Evolutionary conservation across 2,329 filamentous ascomycete species (phyloP), one percentile per base, ranked within the genome.

Genomic region (Cladosporium austrohemisphaericum): DNA sequence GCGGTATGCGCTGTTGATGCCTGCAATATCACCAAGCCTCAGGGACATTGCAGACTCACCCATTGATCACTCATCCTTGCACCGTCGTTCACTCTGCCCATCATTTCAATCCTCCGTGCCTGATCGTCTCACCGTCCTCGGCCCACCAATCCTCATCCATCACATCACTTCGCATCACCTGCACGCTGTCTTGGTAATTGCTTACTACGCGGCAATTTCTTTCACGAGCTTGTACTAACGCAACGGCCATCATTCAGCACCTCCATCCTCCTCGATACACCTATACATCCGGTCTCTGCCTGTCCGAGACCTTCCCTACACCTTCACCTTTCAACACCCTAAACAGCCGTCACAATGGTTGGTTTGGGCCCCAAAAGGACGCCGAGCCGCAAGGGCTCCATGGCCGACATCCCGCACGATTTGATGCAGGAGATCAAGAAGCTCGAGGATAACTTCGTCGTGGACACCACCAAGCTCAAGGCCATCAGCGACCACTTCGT

Each of bases 401-500:
- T 93, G 81, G 83, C 85, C 69, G 89, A 96, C 75, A 80, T 95
- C 70, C 91, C 92, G 56, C 86, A 89, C 73, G 84, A 89, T 70
- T 80, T 96, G 57, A 74, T 88, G 67, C 69, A 78, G 47, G 86
- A 96, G 72, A 91, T 97, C 65, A 83, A 87, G 68, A 77, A 80
- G 54, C 79, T 97, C 19, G 93, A 97, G 74, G 79, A 90, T 51
- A 70, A 85, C 47, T 95, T 98, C 71, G 86, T 84, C 9, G 83
- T 97, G 37, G 80, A 86, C 57, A 78, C 78, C 1, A 71, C 79
- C 29, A 95, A 88, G 75, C 81, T 97, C 49, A 97, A 97, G 79
- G 71, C 85, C 57, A 91, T 98, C 64, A 92, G 89, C 33, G 77
- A 87, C 46, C 92, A 95, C 69, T 98, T 98, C 68, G 78, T 94